Evolutionary conservation across 176 grass and related monocot species (phyloP), one percentile per base, ranked within the genome.

Genomic region (Echinochloa phyllopogon): DNA sequence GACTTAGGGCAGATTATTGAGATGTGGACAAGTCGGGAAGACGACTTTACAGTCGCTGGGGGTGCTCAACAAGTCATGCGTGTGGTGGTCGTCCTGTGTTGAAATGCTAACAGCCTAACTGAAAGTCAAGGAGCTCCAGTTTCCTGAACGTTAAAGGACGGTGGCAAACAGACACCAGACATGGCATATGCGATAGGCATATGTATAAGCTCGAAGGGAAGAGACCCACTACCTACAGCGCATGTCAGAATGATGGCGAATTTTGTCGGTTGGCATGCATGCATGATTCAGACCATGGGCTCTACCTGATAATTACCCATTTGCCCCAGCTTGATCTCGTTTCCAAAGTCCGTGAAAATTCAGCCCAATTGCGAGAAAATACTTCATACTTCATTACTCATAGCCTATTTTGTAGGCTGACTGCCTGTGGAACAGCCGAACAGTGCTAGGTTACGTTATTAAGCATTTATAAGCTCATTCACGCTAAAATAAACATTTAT

Each of bases 1-100:
- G 87, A 89, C 87, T 75, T 17, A 4, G 37, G 50, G 61, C 29
- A 23, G 33, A 76, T 85, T 36, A 85, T 59, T 89, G 87, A 60
- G 87, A 79, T 21, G 24, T 72, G 38, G 86, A 73, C 81, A 64
- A 10, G 57, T 36, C 20, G 5, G 36, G 29, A 38, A 17, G 16
- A 37, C 10, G 18, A 72, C 83, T 77, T 74, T 67, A n/a, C 10
- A 33, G 68, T 61, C 62, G 67, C 71, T 71, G 64, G n/a, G 55
- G 24, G 45, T 37, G 57, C 15, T 74, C 23, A 16, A 33, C 38
- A 40, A 55, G 63, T 68, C 47, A 55, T 18, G 63, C 47, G 16
- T 79, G 82, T 44, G 61, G 56, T 51, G 27, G 6, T 33, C 24
- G 41, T 53, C 9, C 51, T 20, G 6, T 47, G 3, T 41, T 72